phyloP scores from a whole-genome alignment of 352 stramenopile genomes.

The Globisporangium perplexum region DNA sequence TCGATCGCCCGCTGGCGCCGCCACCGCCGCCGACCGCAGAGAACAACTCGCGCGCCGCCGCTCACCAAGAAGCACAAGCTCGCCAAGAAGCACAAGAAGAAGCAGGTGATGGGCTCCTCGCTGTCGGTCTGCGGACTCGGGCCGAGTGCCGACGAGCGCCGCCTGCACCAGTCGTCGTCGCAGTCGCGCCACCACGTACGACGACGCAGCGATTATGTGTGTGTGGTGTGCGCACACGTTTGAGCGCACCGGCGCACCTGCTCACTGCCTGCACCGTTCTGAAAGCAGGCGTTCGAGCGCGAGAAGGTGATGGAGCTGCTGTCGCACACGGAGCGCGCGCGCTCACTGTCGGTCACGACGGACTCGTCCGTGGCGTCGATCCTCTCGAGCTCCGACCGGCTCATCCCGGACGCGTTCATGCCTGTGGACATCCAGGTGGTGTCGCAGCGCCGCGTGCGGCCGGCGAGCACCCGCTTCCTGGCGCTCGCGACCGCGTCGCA shows the following conservation, averaged over 20 bases:
- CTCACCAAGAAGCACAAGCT: conserved; percentile 1
- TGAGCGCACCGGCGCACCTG: neutral
- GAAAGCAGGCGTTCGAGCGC: conserved; percentile 9
- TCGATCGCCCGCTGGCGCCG: too few species aligned
- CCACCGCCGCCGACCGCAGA: neutral
- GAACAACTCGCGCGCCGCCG: neutral
- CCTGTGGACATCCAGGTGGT: conserved; percentile 64
- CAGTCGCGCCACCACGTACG: conserved; percentile 14
- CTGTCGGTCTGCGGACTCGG: conserved; percentile 37
- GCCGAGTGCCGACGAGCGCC: conserved; percentile 9
- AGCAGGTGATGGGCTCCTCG: conserved; percentile 22
- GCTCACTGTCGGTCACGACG: conserved; percentile 30
- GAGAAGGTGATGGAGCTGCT: conserved; percentile 26
- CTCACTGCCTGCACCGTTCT: too few species aligned
- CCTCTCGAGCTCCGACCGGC: conserved; percentile 46
- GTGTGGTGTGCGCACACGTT: too few species aligned
- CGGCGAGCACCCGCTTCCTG: conserved; percentile 12
- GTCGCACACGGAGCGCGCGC: conserved; percentile 18
- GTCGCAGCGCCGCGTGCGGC: conserved; percentile 35
- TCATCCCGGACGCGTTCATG: conserved; percentile 55
- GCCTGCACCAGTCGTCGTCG: conserved; percentile 8
- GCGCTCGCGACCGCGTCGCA: conserved; percentile 5
- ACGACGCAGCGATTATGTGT: neutral
- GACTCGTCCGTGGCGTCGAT: conserved; percentile 57
- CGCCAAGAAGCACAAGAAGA: conserved; percentile 1